Evolutionary conservation across 768 basidiomycete genomes (phyloP).

Genomic region (Agaricus subrufescens): DNA sequence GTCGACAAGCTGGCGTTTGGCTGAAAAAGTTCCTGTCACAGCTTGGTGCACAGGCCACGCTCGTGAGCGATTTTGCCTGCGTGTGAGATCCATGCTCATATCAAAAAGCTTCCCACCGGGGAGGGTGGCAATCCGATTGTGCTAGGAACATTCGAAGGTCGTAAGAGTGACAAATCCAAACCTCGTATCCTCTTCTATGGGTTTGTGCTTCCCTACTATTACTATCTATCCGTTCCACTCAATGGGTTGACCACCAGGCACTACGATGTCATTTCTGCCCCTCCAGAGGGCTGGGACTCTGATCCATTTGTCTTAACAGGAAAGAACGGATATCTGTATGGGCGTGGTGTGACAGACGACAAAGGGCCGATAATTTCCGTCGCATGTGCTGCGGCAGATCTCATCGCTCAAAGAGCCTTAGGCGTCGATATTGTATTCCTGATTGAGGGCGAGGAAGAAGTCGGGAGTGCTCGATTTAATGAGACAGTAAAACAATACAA

Average conservation of each 20-base stretch:
- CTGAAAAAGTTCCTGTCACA: slow-evolving; percentile 83
- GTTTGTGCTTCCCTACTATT: slow-evolving; percentile 29
- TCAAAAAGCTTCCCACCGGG: slow-evolving; percentile 63
- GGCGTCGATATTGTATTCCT: slow-evolving; percentile 86
- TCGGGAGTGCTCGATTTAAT: slow-evolving; percentile 83
- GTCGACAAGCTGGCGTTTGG: slow-evolving; percentile 92
- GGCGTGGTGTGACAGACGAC: slow-evolving; percentile 89
- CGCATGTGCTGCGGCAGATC: slow-evolving; percentile 83
- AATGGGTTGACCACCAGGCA: slow-evolving; percentile 47
- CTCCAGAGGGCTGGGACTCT: slow-evolving; percentile 67
- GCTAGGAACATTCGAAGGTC: slow-evolving; percentile 79
- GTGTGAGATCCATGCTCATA: background rate
- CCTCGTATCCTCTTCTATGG: slow-evolving; percentile 90
- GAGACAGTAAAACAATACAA: slow-evolving; percentile 74
- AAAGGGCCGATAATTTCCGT: slow-evolving; percentile 93
- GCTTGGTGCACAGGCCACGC: slow-evolving; percentile 76
- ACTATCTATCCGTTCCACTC: background rate
- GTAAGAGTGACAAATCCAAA: slow-evolving; percentile 49
- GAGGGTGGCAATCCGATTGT: slow-evolving; percentile 85
- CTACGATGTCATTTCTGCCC: slow-evolving; percentile 94
- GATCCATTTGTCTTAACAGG: slow-evolving; percentile 83
- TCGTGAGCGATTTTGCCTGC: slow-evolving; percentile 41
- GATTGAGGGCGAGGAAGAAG: slow-evolving; percentile 96
- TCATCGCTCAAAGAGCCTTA: slow-evolving; percentile 68
- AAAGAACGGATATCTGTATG: slow-evolving; percentile 85